Evolutionary conservation across 495 filamentous ascomycete genomes (phyloP).

Genomic region (Aspergillus kassunensis): DNA sequence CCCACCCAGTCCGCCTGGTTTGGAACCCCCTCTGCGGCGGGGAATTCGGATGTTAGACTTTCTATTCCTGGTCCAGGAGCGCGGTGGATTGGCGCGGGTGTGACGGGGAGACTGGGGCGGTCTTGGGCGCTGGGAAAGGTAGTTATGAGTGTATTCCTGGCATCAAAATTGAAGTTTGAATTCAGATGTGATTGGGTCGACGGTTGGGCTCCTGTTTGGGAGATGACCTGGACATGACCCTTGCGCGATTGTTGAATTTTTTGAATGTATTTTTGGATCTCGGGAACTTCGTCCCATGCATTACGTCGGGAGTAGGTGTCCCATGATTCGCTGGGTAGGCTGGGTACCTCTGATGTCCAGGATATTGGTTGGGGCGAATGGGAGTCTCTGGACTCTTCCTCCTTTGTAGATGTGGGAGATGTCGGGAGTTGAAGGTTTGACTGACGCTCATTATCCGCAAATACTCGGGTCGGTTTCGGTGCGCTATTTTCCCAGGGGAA

Average conservation of each 20-base stretch:
- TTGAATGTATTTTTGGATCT: constrained; percentile 77
- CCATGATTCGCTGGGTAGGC: constrained; percentile 54
- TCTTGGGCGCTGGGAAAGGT: constrained; percentile 84
- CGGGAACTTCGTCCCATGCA: constrained; percentile 82
- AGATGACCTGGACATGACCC: constrained; percentile 55
- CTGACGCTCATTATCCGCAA: constrained; percentile 49
- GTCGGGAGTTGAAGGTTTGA: constrained; percentile 14
- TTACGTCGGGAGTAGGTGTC: constrained; percentile 64
- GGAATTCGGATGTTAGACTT: constrained; percentile 53
- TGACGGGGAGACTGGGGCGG: constrained; percentile 85
- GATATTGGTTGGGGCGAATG: constrained; percentile 27
- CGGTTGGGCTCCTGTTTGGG: constrained; percentile 21
- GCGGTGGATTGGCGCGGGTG: constrained; percentile 70
- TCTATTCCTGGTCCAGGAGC: constrained; percentile 46
- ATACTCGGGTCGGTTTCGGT: constrained; percentile 67
- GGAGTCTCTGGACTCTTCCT: constrained; percentile 19
- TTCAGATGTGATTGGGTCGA: too few species aligned
- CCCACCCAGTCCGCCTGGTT: constrained; percentile 86
- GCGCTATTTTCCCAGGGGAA: constrained; percentile 82
- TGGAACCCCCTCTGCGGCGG: constrained; percentile 74
- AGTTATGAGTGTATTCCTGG: constrained; percentile 53
- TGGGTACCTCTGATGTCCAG: constrained; percentile 40
- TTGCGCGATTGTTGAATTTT: constrained; percentile 61
- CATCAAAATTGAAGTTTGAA: too few species aligned
- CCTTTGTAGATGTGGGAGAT: constrained; percentile 28